phyloP scores from a whole-genome alignment of 352 stramenopile genomes.

The Pythium pyrilobum region DNA sequence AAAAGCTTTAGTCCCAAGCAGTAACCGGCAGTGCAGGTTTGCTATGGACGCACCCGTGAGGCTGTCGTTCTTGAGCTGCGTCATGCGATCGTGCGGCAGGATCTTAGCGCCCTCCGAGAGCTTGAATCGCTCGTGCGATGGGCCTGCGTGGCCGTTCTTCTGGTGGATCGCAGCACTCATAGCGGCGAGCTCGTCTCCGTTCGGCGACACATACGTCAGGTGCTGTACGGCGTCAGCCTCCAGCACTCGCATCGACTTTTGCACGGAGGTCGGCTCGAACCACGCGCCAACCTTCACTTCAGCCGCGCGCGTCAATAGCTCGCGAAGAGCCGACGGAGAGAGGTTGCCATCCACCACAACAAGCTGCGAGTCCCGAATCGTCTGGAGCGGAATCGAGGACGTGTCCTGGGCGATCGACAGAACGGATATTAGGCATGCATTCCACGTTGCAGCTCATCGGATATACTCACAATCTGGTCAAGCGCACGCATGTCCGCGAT shows the following conservation, averaged over 20 bases:
- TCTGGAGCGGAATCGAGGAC: constrained; percentile 30
- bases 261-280: constrained; percentile 85
- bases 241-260: constrained; percentile 69
- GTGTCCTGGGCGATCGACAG: constrained; percentile 28
- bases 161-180: constrained; percentile 62
- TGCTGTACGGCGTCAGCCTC: constrained; percentile 37
- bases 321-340: constrained; percentile 30
- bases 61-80: constrained; percentile 57
- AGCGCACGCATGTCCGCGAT: constrained; percentile 86
- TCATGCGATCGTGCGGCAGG: constrained; percentile 38
- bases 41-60: constrained; percentile 49
- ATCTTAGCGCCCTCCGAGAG: constrained; percentile 41
- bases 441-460: no score
- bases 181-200: constrained; percentile 63
- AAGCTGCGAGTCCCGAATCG: constrained; percentile 42
- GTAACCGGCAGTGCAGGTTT: neutral
- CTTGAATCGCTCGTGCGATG: constrained; percentile 42
- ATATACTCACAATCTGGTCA: constrained; percentile 60
- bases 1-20: constrained; percentile 1
- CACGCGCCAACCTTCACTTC: constrained; percentile 40
- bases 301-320: constrained; percentile 46
- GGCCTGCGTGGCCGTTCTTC: constrained; percentile 13
- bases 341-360: constrained; percentile 82
- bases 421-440: no score
- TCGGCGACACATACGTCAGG: constrained; percentile 74